Conservation (phyloP, 495 filamentous ascomycete genomes). For the Aspergillus olivimuriae region DNA sequence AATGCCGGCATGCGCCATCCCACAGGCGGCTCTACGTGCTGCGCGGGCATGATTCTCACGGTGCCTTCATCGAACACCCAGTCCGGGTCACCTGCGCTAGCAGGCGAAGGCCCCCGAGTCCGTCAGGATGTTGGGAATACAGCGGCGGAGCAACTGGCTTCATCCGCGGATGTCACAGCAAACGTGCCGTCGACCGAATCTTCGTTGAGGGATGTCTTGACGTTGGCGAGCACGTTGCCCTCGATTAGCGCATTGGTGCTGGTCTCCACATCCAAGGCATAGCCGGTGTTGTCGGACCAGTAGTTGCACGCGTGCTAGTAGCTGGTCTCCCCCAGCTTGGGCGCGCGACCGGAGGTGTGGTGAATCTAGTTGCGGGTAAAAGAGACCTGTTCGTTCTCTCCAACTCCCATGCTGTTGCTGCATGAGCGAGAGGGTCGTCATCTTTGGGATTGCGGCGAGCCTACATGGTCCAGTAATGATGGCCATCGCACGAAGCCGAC, state of each 20-base stretch:
- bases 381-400: slow-evolving; percentile 22
- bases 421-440: slow-evolving; percentile 31
- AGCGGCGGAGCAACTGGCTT: background rate
- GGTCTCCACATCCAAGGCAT: slow-evolving; percentile 50
- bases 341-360: slow-evolving; percentile 33
- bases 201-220: slow-evolving; percentile 11
- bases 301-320: slow-evolving; percentile 33
- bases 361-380: slow-evolving; percentile 40
- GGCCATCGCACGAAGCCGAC: slow-evolving; percentile 36
- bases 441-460: slow-evolving; percentile 33
- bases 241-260: slow-evolving; percentile 49
- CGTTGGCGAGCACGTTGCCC: slow-evolving; percentile 52
- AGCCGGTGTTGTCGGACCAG: slow-evolving; percentile 46
- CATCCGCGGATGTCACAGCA: background rate
- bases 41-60: background rate
- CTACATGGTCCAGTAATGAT: slow-evolving; percentile 41
- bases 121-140: background rate
- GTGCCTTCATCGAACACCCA: background rate
- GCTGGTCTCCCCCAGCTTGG: slow-evolving; percentile 30
- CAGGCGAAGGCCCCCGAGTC: background rate
- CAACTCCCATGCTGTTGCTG: slow-evolving; percentile 1
- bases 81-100: background rate
- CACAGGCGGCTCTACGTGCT: background rate
- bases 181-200: background rate
- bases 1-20: background rate